Evolutionary conservation across 805 yeast genomes (phyloP), one percentile per base, ranked within the genome.

Genomic region (Teunomyces pallodes): DNA sequence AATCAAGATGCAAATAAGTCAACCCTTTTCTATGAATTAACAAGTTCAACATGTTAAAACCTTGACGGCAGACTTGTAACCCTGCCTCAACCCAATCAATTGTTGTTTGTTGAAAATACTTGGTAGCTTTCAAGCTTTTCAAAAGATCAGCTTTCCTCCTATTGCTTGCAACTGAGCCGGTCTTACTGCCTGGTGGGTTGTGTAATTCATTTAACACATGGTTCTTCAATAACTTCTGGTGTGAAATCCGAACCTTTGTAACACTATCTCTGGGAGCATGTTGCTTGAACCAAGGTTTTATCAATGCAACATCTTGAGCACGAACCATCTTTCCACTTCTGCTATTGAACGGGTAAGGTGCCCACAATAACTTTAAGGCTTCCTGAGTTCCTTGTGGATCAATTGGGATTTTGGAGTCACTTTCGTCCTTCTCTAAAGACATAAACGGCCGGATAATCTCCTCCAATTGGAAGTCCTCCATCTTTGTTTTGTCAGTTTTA

Each of bases 51-150:
- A 92, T 91, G 57, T 90, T 92, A 66, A 85, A 88, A 2, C 99
- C 99, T 66, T 94, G 99, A 33, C 82, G 80, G 60, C 96, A 87
- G 2, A 94, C 82, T 67, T 94, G 98, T 48, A 94, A 72, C 27
- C 97, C 99, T 1, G 98, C 99, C 65, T 94, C 99, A 2, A 92
- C 94, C 99, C 99, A 94, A 66, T 94, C 99, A 43, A 94, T 84
- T 0, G 91, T 78, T 0, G 99, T 92, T 57, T 87, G 85, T 61
- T 90, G 96, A 67, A 94, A 94, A 64, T 81, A 94, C 59, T 89
- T 91, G 0, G 99, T 94, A 41, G 78, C 75, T 49, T 82, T 81
- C 54, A 94, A 75, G 28, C 83, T 76, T 52, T 81, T 82, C 26
- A 94, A 62, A 10, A 94, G 69, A 35, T 80, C 77, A 5, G 79